Evolutionary conservation across 2,329 filamentous ascomycete species (phyloP), one percentile per base, ranked within the genome.

Genomic region (Clonostachys sp.): DNA sequence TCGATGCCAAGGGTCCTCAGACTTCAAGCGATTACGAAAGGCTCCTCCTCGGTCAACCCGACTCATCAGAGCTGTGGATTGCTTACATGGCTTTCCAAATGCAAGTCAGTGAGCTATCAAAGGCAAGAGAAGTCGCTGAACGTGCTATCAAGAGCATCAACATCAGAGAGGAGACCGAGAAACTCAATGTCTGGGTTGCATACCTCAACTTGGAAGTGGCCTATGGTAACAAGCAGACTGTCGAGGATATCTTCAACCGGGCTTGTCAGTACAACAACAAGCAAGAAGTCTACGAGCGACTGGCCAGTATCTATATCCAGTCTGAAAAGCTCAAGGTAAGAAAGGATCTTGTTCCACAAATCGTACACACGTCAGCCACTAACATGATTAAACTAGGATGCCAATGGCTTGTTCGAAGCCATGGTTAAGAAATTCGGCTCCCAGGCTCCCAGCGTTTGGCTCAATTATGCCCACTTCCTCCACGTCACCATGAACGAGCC

Each of bases 81-180:
- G 82, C 89, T 55, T 99, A 99, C 71, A 97, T 99, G 90, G 91
- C 91, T n/a, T 95, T 95, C 78, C 90, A 97, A 68, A 85, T 96
- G 66, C 87, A 95, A 62, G 81, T 95, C 45, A 89, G 89, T 61
- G 94, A 99, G 68, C 77, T 95, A 17, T 83, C 86, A 51, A 94
- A 91, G 67, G 91, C 94, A 12, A 84, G 92, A 44, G 87, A 92
- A 54, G 86, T 96, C 50, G 91, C 90, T 3, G 88, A 96, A 68
- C 87, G 94, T 51, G 94, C 94, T 16, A 80, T 97, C 53, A 85
- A 86, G 61, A 95, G 87, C 14, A 97, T 99, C 71, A 88, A 89
- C 66, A 89, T 95, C 51, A 83, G 89, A 24, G 91, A 96, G 63
- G 88, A 96, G 63, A 83, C 85, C 4, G 94, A 96, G 69, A 96